phyloP scores from a whole-genome alignment of 2,329 filamentous ascomycete species.

The Alternaria solani region DNA sequence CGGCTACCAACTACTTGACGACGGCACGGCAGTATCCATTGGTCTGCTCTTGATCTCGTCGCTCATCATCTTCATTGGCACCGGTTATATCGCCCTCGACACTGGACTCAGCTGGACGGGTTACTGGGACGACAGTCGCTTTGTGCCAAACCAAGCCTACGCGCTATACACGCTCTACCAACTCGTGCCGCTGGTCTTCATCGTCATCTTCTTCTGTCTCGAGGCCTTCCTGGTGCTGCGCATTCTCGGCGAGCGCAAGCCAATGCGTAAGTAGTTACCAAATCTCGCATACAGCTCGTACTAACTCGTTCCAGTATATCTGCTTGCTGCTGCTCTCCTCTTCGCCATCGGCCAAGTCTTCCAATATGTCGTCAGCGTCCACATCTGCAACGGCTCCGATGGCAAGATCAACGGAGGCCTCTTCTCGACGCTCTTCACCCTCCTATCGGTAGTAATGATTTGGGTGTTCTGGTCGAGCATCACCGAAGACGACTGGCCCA shows the following conservation, averaged over 20 bases:
- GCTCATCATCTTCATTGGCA: conserved; percentile 79
- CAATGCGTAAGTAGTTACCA: conserved; percentile 73
- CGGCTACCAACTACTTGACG: conserved; percentile 91
- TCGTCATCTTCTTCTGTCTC: conserved; percentile 85
- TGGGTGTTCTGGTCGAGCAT: conserved; percentile 99
- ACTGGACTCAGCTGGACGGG: conserved; percentile 87
- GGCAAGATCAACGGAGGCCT: conserved; percentile 92
- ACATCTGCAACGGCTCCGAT: conserved; percentile 83
- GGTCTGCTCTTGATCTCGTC: conserved; percentile 77
- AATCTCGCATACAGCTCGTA: not conserved
- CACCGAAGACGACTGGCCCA: conserved; percentile 97
- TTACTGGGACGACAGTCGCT: conserved; percentile 68
- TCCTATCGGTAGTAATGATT: conserved; percentile 80
- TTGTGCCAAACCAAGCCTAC: conserved; percentile 70
- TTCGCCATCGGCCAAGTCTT: conserved; percentile 96
- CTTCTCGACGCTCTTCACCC: conserved; percentile 92
- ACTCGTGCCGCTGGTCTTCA: conserved; percentile 84
- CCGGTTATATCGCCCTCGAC: conserved; percentile 94
- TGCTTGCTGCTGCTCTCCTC: conserved; percentile 74
- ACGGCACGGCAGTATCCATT: conserved; percentile 86
- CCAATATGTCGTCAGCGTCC: conserved; percentile 90
- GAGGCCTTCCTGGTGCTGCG: conserved; percentile 84
- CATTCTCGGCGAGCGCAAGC: conserved; percentile 85
- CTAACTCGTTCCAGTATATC: conserved; percentile 67
- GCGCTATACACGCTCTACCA: conserved; percentile 95